These are phyloP conservation scores for Clathrus columnatus DNA, from an alignment of 768 basidiomycete species.

Conservation along the genomic window DNA sequence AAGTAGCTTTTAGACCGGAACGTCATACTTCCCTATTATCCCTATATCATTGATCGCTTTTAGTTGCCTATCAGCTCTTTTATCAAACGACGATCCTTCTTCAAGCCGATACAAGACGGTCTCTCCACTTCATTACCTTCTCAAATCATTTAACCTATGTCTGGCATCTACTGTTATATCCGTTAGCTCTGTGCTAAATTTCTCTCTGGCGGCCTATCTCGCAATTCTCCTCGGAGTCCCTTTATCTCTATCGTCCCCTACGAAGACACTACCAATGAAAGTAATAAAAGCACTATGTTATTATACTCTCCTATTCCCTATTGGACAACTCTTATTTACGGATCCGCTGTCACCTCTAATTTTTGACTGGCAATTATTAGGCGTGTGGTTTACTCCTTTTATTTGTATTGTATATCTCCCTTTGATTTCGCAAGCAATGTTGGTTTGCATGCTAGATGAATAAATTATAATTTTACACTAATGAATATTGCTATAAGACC, in stretches of 20 bases:
- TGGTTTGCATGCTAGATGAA: constrained; percentile 31
- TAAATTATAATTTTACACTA: background rate
- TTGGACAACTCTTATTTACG: constrained; percentile 46
- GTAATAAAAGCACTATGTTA: constrained; percentile 28
- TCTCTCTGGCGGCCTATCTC: constrained; percentile 74
- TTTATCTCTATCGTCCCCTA: constrained; percentile 32
- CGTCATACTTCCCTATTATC: constrained; percentile 5
- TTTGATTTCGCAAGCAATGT: constrained; percentile 59
- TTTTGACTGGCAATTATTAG: constrained; percentile 72
- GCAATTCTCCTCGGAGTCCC: constrained; percentile 59
- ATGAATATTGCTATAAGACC: background rate
- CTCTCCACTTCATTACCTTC: constrained; percentile 34
- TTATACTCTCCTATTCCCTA: constrained; percentile 36
- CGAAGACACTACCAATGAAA: background rate
- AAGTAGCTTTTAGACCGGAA: background rate
- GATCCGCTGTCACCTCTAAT: constrained; percentile 43
- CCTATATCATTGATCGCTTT: background rate
- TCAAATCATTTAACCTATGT: constrained; percentile 74
- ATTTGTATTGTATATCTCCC: constrained; percentile 73
- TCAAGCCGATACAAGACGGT: background rate
- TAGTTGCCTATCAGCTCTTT: constrained; percentile 12
- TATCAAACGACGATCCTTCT: background rate
- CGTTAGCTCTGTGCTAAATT: constrained; percentile 82
- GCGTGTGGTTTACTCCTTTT: constrained; percentile 79
- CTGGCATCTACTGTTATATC: constrained; percentile 80